Evolutionary conservation across 805 yeast genomes (phyloP), one percentile per base, ranked within the genome.

Genomic region (Yarrowia osloensis): DNA sequence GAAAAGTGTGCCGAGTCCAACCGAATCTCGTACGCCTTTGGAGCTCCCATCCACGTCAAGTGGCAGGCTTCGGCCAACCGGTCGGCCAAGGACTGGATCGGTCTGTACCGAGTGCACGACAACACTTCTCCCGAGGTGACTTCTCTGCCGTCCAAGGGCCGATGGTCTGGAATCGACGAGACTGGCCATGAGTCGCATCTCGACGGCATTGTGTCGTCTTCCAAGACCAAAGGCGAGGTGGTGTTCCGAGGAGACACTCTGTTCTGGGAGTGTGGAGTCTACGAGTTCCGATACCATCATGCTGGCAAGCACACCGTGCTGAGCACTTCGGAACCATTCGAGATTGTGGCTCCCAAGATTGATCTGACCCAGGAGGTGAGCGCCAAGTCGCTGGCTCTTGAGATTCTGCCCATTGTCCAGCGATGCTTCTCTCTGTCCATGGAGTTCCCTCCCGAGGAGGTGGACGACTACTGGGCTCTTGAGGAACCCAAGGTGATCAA

Each of bases 281-380:
- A 86, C 76, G 94, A 90, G 76, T 81, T 90, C 70, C 81, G 96
- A 74, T 88, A 88, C 72, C 95, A 90, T 73, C 80, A 83, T 65
- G 82, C 81, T 59, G 86, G 85, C 26, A 83, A 86, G 55, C 96
- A 90, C 74, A 87, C 85, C 67, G 96, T 89, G n/a, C 79, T 86
- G 26, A 80, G 81, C 69, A 82, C 86, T 35, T 85, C 92, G 0
- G 81, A 80, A 67, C 90, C 92, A 21, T 88, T 90, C 74, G 89
- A 87, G 74, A 79, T 90, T 52, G 79, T 77, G 37, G 73, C 80
- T 31, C 81, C 82, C 8, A 68, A 73, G 28, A 42, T 49, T 22
- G 70, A 62, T 7, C 33, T 61, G 5, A 71, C 86, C 8, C 73
- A 75, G 2, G 79, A 74, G 19, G 69, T 66, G 1, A 74, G 74